Conservation (phyloP, 352 stramenopile genomes). For the Phytophthora palmivora region DNA sequence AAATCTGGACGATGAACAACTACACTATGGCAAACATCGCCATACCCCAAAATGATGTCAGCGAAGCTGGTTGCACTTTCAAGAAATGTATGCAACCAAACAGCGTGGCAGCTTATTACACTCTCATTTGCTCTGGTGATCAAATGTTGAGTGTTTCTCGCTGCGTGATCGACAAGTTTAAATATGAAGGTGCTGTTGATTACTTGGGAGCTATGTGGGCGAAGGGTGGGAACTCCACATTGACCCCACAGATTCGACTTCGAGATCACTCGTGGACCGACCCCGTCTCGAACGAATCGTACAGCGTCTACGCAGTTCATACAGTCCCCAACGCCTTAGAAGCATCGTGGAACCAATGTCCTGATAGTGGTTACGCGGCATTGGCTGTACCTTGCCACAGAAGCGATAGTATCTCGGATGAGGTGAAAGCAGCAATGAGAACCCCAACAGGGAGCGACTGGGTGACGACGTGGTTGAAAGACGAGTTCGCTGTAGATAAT, state of each 20-base stretch:
- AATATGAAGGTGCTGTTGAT: not conserved
- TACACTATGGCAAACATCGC: slow-evolving; percentile 35
- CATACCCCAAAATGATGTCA: slow-evolving; percentile 11
- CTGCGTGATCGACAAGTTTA: slow-evolving; percentile 36
- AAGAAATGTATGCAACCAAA: slow-evolving; percentile 36
- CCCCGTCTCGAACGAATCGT: slow-evolving; percentile 18
- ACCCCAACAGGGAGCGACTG: slow-evolving; percentile 9
- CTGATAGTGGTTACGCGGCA: slow-evolving; percentile 25
- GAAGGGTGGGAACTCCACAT: slow-evolving; percentile 19
- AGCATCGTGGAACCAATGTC: slow-evolving; percentile 20
- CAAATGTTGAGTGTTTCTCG: slow-evolving; percentile 42
- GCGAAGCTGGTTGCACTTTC: slow-evolving; percentile 14
- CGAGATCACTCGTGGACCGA: slow-evolving; percentile 30
- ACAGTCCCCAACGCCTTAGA: slow-evolving; percentile 9
- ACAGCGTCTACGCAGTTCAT: slow-evolving; percentile 32
- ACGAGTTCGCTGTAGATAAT: slow-evolving; percentile 14
- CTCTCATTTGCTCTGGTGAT: slow-evolving; percentile 26
- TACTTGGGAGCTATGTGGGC: slow-evolving; percentile 35
- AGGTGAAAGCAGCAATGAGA: slow-evolving; percentile 13
- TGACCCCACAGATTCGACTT: slow-evolving; percentile 29
- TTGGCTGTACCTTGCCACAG: slow-evolving; percentile 22
- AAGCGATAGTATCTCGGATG: slow-evolving; percentile 4
- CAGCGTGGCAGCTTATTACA: slow-evolving; percentile 11
- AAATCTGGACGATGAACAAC: slow-evolving; percentile 27
- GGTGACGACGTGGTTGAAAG: slow-evolving; percentile 23